These are phyloP conservation scores for Linnemannia hyalina DNA, from an alignment of 192 early-diverging fungal genomes.

Conservation along the genomic window DNA sequence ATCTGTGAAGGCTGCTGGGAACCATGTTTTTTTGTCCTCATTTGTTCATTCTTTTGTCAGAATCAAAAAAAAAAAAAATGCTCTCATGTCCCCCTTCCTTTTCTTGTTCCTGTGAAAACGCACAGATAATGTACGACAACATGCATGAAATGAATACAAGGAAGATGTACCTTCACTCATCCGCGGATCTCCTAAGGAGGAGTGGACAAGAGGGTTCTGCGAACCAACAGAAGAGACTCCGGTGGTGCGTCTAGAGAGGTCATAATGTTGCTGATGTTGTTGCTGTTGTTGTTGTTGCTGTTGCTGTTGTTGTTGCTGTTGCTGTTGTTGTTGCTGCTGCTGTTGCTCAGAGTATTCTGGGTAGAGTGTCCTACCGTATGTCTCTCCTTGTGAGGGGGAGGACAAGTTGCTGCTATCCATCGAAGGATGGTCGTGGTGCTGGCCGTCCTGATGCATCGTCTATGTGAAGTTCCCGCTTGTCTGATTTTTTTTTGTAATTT, in stretches of 20 bases:
- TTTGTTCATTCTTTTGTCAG: not conserved
- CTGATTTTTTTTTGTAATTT: not conserved
- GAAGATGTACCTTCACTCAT: slow-evolving; percentile 31
- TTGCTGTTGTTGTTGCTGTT: too few relatives aligned
- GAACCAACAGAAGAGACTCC: slow-evolving; percentile 7
- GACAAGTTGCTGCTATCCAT: not conserved
- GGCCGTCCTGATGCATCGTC: slow-evolving; percentile 8
- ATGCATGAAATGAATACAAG: too few relatives aligned
- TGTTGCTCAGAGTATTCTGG: slow-evolving; percentile 10
- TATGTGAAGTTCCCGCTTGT: not conserved
- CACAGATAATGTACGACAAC: not conserved
- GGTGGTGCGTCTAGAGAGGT: slow-evolving; percentile 11
- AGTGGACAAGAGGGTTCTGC: slow-evolving; percentile 25
- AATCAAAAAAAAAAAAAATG: not conserved
- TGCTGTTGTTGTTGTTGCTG: too few relatives aligned
- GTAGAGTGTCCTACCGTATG: not conserved
- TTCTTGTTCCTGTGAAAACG: not conserved
- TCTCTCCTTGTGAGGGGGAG: not conserved
- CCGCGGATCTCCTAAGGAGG: slow-evolving; percentile 2
- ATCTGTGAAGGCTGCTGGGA: not conserved
- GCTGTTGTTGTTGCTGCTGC: too few relatives aligned
- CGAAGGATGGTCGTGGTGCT: not conserved
- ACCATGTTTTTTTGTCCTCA: not conserved
- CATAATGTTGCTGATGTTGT: not conserved
- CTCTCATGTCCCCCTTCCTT: not conserved